Conservation (phyloP, 176 grass and related monocot genomes). For the Guadua angustifolia region DNA sequence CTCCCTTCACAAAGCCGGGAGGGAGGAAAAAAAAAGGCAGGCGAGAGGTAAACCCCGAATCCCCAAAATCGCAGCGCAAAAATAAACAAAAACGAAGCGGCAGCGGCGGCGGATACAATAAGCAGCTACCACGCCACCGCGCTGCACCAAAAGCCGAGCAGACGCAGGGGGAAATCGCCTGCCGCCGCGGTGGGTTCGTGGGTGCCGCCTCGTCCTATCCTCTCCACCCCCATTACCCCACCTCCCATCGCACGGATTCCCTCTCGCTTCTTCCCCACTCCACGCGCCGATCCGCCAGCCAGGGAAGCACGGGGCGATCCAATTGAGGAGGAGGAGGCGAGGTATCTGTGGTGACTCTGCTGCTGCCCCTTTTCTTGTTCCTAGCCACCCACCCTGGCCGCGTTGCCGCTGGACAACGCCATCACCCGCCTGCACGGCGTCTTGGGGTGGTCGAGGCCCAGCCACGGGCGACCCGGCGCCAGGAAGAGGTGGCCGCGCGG, state of each 20-base stretch:
- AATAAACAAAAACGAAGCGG: conserved; percentile 44
- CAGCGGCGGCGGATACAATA: conserved; percentile 51
- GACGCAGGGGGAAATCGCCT: conserved; percentile 44
- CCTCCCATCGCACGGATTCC: conserved; percentile 52
- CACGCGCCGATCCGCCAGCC: conserved; percentile 55
- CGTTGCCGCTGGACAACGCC: conserved; percentile 48
- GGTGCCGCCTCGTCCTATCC: conserved; percentile 37
- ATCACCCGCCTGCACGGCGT: conserved; percentile 47
- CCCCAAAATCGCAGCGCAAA: conserved; percentile 36
- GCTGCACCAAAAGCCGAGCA: conserved; percentile 40
- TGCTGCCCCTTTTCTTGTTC: not conserved
- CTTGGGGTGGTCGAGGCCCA: conserved; percentile 32
- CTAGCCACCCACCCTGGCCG: conserved; percentile 16
- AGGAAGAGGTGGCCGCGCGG: conserved; percentile 31
- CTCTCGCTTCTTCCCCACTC: conserved; percentile 47
- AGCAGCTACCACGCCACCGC: conserved; percentile 47
- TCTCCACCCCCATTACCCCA: conserved; percentile 48
- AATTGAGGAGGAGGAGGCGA: conserved; percentile 50
- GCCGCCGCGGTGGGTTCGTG: conserved; percentile 54
- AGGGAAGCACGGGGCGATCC: conserved; percentile 43
- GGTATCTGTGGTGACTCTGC: conserved; percentile 2
- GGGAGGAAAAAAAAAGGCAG: not conserved
- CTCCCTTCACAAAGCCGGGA: not conserved
- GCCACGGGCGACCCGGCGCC: conserved; percentile 19
- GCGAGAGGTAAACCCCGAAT: not conserved